Base-by-base conservation (phyloP, 768 basidiomycete species). In the Phylloporus rhodoxanthus region DNA sequence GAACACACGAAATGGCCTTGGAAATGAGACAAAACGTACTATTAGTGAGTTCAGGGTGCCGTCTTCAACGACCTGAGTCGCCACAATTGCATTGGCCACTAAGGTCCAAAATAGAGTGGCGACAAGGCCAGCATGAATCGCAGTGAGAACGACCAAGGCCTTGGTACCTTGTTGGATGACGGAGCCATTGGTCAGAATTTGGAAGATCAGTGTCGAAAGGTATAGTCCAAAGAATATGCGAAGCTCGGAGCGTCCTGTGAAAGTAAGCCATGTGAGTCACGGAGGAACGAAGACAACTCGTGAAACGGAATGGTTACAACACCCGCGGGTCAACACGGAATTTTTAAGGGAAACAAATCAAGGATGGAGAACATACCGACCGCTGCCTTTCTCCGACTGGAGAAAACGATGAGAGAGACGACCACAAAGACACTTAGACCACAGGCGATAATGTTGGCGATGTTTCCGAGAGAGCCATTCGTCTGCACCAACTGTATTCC, bases 11-110 rank as follows among this genome's bases (percentile, higher is more conserved):
- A 10, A 20, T 42, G 7, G 21, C 11, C 19, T 8, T 25, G 25
- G 19, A 25, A 50, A 39, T 32, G 21, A 48, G 44, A 23, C 53
- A 14, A 23, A 41, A 78, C 78, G 57, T 47, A 88, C 86, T 47
- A 86, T 69, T 42, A 88, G 53, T 51, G 84, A 79, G 57, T 79
- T 79, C 29, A 83, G 70, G 0, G 89, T 89, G 6, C 92, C 95
- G 60, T 90, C 95, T 65, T 97, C 95, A 47, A 97, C 87, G 43
- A 93, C 64, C 68, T 98, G 95, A n/a, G 85, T 88, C 30, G 85
- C 82, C 19, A 92, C 77, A 51, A 91, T 68, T 8, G 76, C 87
- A 67, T 88, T 91, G 28, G 76, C 88, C 45, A 90, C 71, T 55
- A 91, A 70, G 7, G 77, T 60, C 87, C 91, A 92, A 63, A 92